Conservation (phyloP, 257 asterid species). For the Gynochthodes officinalis region DNA sequence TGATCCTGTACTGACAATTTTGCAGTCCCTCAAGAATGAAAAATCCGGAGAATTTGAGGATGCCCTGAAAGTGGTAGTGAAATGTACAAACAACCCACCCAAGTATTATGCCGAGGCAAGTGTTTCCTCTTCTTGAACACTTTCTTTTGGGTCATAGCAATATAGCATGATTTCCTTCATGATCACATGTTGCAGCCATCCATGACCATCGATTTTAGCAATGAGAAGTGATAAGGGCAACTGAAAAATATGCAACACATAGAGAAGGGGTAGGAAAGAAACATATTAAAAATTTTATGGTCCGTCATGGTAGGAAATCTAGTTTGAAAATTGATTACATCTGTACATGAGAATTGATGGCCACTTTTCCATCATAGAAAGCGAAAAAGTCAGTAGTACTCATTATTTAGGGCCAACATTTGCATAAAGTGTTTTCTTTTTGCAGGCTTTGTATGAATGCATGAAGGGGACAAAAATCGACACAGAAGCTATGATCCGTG, state of each 20-base stretch:
- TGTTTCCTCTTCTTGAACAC: background rate
- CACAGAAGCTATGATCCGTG: constrained; percentile 32
- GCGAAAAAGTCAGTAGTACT: no score
- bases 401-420: background rate
- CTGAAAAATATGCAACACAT: no score
- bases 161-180: background rate
- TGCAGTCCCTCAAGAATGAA: constrained; percentile 47
- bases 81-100: constrained; percentile 60
- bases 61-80: constrained; percentile 44
- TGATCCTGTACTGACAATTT: background rate
- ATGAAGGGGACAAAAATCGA: constrained; percentile 39
- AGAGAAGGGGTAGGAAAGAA: no score
- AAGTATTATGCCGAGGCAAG: constrained; percentile 63
- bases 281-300: background rate
- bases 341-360: background rate
- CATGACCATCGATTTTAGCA: background rate
- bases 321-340: no score
- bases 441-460: constrained; percentile 48
- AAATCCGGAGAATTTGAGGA: constrained; percentile 57
- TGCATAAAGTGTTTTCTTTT: background rate
- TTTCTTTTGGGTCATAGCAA: background rate
- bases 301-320: background rate
- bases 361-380: background rate
- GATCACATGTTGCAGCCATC: background rate
- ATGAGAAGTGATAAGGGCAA: background rate